Conservation (phyloP, 768 basidiomycete genomes). For the Mycena galericulata region DNA sequence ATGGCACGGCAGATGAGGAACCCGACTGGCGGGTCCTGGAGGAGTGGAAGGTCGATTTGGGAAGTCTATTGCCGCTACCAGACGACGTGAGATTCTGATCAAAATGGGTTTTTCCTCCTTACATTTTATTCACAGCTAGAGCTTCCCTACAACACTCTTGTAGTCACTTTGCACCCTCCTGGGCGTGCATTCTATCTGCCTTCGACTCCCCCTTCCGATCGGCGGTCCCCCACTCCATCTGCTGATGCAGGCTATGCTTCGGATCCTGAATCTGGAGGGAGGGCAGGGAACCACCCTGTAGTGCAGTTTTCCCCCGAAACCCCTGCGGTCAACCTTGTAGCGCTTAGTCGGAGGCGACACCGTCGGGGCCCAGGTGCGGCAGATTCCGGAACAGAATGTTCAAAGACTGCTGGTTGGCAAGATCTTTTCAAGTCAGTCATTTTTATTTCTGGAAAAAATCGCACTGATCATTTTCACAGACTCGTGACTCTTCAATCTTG, state of each 20-base stretch:
- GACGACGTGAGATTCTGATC: conserved; percentile 64
- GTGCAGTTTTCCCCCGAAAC: conserved; percentile 22
- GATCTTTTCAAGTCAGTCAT: conserved; percentile 76
- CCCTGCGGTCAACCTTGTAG: conserved; percentile 33
- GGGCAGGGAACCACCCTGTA: conserved; percentile 47
- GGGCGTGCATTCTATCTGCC: conserved; percentile 73
- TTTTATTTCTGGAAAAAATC: background rate
- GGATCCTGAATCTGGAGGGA: conserved; percentile 72
- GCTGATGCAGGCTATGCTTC: conserved; percentile 68
- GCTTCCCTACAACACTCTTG: conserved; percentile 80
- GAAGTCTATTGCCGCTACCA: conserved; percentile 67
- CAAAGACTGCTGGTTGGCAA: conserved; percentile 70
- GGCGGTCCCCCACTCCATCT: conserved; percentile 68
- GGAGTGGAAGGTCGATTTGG: conserved; percentile 74
- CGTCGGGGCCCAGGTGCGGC: conserved; percentile 39
- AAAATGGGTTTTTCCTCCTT: conserved; percentile 29
- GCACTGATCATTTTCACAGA: conserved; percentile 47
- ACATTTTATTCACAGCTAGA: conserved; percentile 46
- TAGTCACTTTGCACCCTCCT: conserved; percentile 73
- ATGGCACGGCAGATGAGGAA: conserved; percentile 28
- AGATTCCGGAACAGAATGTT: conserved; percentile 29
- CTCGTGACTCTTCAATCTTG: conserved; percentile 64
- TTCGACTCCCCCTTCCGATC: conserved; percentile 42
- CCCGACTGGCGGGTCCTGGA: conserved; percentile 73
- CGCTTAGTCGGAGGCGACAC: conserved; percentile 48